Evolutionary conservation across 306 rosid species (phyloP), one percentile per base, ranked within the genome.

Genomic region (Corylus avellana): DNA sequence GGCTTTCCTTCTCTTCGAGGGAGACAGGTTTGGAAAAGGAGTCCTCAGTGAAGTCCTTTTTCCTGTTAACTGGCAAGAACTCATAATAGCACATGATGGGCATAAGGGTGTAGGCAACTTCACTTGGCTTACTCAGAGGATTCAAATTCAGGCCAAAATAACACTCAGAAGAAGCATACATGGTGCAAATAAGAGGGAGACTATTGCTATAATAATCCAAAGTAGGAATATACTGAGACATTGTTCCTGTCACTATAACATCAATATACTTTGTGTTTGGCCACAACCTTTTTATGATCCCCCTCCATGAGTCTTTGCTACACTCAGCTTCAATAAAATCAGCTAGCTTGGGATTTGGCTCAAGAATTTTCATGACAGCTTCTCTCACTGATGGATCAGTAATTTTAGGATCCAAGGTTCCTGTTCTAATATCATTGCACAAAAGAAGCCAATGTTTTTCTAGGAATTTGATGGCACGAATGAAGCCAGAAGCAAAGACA

Each of bases 141-240:
- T 87, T 88, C 16, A 90, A 78, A 73, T 90, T 90, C 12, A 87
- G 82, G 18, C 94, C 90, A 80, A 88, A 90, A 27, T 87, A 85
- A 71, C 92, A 90, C 87, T 90, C 94, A 12, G 91, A 85, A 18
- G 92, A 88, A 78, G 90, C 94, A 78, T 90, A 88, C 90, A 84
- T 87, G 50, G 91, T 87, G 61, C 88, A 90, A 17, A 88, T 92
- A 61, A 90, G 88, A 12, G 92, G 89, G 11, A 90, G 85, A 5
- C 89, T 89, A 74, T 87, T 80, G 75, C 91, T 87, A 53, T 87
- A 90, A 57, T 77, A 78, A 79, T 88, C 86, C 70, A 90, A 74
- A 1, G 77, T 85, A 0, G 89, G 88, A 74, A 90, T 88, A 49
- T 90, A 88, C 73, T 87, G 94, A 12, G 94, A 81, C 92, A 88